These are phyloP conservation scores for Carpinus viminea DNA, from an alignment of 306 rosid genomes.

Conservation along the genomic window DNA sequence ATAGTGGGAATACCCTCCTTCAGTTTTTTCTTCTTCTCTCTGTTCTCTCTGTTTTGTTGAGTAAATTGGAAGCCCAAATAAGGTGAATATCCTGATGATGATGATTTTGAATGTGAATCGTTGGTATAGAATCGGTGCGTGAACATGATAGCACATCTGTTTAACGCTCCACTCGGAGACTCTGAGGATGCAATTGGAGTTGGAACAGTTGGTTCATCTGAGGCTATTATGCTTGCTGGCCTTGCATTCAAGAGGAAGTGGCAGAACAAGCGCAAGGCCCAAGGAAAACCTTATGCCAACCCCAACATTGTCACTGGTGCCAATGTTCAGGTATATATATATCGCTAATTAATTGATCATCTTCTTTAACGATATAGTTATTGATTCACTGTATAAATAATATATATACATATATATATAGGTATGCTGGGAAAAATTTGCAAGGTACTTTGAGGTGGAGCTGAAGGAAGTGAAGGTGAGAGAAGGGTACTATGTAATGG, in stretches of 20 bases:
- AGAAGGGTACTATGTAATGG: slow-evolving; percentile 82
- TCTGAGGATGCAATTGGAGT: slow-evolving; percentile 55
- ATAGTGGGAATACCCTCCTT: too few species aligned
- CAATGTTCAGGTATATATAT: slow-evolving; percentile 55
- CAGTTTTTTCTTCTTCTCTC: too few species aligned
- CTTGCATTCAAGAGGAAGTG: slow-evolving; percentile 82
- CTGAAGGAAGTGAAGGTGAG: slow-evolving; percentile 65
- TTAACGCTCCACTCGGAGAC: slow-evolving; percentile 59
- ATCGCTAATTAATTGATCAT: too few species aligned
- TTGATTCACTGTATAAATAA: too few species aligned
- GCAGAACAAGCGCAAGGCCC: slow-evolving; percentile 64
- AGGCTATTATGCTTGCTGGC: slow-evolving; percentile 86
- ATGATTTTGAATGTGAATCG: neutral
- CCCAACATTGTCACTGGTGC: slow-evolving; percentile 81
- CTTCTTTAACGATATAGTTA: too few species aligned
- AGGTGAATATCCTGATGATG: neutral
- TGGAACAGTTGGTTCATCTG: slow-evolving; percentile 82
- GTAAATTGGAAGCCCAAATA: neutral
- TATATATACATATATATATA: neutral
- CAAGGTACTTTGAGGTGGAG: slow-evolving; percentile 72
- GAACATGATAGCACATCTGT: slow-evolving; percentile 71
- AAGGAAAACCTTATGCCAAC: slow-evolving; percentile 56
- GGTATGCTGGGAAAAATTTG: slow-evolving; percentile 89
- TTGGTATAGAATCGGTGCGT: slow-evolving; percentile 62
- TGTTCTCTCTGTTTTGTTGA: too few species aligned